These are phyloP conservation scores for Arabidopsis hybrid DNA, from an alignment of 441 rosid species.

Conservation along the genomic window DNA sequence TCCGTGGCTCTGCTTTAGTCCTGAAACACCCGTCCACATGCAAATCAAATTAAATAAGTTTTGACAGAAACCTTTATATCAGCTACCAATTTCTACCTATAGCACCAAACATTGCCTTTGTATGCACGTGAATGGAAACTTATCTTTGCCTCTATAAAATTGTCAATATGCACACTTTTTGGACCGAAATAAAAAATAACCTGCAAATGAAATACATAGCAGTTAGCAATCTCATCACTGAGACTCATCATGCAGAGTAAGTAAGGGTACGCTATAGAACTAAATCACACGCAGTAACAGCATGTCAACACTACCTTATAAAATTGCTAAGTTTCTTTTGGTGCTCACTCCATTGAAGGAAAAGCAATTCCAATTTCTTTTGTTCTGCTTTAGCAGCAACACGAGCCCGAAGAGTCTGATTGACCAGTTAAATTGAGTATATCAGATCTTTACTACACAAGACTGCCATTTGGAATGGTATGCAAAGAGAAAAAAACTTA, in stretches of 20 bases:
- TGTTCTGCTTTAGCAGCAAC: conserved; percentile 92
- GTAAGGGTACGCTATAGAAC: not conserved
- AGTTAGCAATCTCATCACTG: conserved; percentile 25
- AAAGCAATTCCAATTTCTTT: conserved; percentile 68
- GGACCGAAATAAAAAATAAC: conserved; percentile 98
- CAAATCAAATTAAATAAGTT: conserved; percentile 39
- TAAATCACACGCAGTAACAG: not conserved
- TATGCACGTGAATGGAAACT: conserved; percentile 82
- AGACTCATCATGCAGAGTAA: conserved; percentile 11
- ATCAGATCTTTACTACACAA: conserved; percentile 31
- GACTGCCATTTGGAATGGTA: conserved; percentile 2
- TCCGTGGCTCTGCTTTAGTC: conserved; percentile 87
- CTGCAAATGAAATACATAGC: conserved; percentile 54
- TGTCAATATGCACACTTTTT: conserved; percentile 96
- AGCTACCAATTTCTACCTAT: conserved; percentile 49
- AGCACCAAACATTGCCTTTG: conserved; percentile 47
- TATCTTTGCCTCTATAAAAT: conserved; percentile 84
- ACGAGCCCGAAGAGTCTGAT: conserved; percentile 88
- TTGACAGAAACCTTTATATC: conserved; percentile 26
- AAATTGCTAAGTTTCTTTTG: conserved; percentile 83
- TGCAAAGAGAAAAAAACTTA: not conserved
- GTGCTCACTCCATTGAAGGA: conserved; percentile 78
- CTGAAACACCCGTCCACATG: conserved; percentile 56
- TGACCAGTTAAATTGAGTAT: conserved; percentile 17
- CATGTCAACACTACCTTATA: conserved; percentile 69